Evolutionary conservation across 768 basidiomycete species (phyloP), one percentile per base, ranked within the genome.

Genomic region (Amylocystis lapponica): DNA sequence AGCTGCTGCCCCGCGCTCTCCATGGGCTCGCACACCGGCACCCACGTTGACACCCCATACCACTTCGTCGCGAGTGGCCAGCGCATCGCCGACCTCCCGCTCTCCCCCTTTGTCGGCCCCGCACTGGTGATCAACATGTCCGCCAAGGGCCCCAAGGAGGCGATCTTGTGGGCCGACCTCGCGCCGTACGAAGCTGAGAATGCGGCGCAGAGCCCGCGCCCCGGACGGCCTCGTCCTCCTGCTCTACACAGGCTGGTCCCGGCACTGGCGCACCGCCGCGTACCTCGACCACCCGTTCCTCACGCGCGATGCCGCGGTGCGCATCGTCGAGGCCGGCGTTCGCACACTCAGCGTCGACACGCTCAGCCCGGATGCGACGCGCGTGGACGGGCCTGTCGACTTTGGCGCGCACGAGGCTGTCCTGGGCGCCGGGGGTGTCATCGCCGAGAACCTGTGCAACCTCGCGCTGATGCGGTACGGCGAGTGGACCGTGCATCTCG

Each of bases 1-100:
- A 53, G 51, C n/a, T 70, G 63, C 41, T 60, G 55, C 17, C 69
- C 68, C 4, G 59, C 56, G 29, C 51, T 72, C 20, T 69, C 72
- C 21, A 53, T 86, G 17, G 74, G 81, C 4, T 78, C 85, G 1
- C 86, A 88, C 55, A 80, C 81, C 1, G 86, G 86, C 35, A 88
- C 86, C 2, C 86, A 89, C 63, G 69, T 88, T 59, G 86, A 89
- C 52, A 82, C 85, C 1, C 86, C 86, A 0, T 78, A 72, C 38
- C 86, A 89, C 54, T 87, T 86, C 65, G 62, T 81, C 60, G 61
- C 63, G 4, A 65, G 72, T 22, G 83, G 81, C 4, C 62, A 63
- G 33, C 75, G 75, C 8, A 67, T 87, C 35, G 76, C 80, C 49
- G 66, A 79, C 39, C 67, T 87, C 36, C 70, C 75, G 9, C 68